Evolutionary conservation across 2,329 filamentous ascomycete species (phyloP), one percentile per base, ranked within the genome.

Genomic region (Colletotrichum sp.): DNA sequence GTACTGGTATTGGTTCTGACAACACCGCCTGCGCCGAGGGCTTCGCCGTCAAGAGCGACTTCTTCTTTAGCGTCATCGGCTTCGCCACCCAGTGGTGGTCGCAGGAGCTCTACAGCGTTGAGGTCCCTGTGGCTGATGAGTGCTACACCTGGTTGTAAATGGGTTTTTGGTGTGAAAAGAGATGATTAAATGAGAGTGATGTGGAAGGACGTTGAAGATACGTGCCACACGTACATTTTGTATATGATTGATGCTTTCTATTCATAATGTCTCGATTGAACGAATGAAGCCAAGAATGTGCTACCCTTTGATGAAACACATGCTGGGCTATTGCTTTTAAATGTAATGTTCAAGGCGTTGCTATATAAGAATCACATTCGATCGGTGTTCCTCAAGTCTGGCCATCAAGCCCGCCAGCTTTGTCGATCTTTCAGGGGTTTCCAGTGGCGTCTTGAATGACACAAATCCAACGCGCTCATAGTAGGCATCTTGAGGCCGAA

Each of bases 1-100:
- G 73, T n/a, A 67, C 64, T 8, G 76, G 78, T 12, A 77, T 72
- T 8, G 78, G 69, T 34, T 68, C 69, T n/a, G 64, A 76, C 62
- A 70, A 71, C n/a, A 49, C 49, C 12, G 44, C 27, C 27, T 82
- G 81, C 68, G 25, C 71, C 32, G 77, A 82, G 71, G 81, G 81
- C 59, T 68, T 82, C 32, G 75, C 77, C 9, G 36, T 82, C 55
- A 65, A 75, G 34, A 81, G 78, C 27, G 79, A 82, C 57, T 82
- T 82, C 63, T 69, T 71, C 63, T 82, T 82, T 9, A 78, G 70
- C 61, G 75, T 82, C 32, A 32, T 78, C 13, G 81, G 78, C 3
- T 80, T 78, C 22, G 79, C 81, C 12, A 82, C 80, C 9, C 71
- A 81, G 76, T 80, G 81, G 71, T 82, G 80, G 78, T 77, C 71